Conservation (phyloP, 2,329 filamentous ascomycete species). For the Trichoderma asperellum region DNA sequence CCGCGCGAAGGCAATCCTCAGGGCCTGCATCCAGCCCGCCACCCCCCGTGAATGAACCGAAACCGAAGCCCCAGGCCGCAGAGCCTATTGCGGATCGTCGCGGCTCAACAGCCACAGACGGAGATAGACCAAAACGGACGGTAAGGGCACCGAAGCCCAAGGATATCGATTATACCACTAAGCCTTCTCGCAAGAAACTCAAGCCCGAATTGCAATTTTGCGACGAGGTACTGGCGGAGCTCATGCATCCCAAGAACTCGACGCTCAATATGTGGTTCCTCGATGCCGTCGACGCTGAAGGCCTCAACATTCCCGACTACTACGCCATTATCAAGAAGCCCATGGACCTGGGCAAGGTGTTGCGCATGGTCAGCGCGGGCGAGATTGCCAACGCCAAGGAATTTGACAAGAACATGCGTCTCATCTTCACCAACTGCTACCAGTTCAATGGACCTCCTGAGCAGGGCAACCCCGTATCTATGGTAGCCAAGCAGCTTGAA, state of each 20-base stretch:
- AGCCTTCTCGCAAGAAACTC: constrained; percentile 81
- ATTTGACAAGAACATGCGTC: constrained; percentile 78
- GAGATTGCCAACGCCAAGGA: constrained; percentile 83
- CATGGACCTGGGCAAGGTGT: constrained; percentile 90
- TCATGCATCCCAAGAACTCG: constrained; percentile 74
- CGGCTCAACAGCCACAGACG: constrained; percentile 76
- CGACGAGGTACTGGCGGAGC: constrained; percentile 76
- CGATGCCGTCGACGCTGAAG: constrained; percentile 87
- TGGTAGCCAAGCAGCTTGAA: constrained; percentile 73
- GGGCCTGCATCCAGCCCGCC: constrained; percentile 40
- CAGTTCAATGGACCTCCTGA: constrained; percentile 73
- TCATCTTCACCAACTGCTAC: constrained; percentile 88
- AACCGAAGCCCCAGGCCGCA: constrained; percentile 31
- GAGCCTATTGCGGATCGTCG: constrained; percentile 49
- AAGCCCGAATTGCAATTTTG: constrained; percentile 90
- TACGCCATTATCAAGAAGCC: constrained; percentile 94
- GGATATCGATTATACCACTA: constrained; percentile 83
- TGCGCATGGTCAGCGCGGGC: constrained; percentile 73
- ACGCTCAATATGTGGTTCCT: constrained; percentile 74
- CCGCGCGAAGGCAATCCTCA: constrained; percentile 38
- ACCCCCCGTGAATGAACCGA: constrained; percentile 33
- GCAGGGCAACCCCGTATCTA: constrained; percentile 70
- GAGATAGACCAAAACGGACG: constrained; percentile 83
- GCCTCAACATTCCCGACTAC: constrained; percentile 90
- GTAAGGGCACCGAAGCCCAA: constrained; percentile 90